Evolutionary conservation across 306 rosid species (phyloP).

Genomic region (Hippophae gyantsensis): DNA sequence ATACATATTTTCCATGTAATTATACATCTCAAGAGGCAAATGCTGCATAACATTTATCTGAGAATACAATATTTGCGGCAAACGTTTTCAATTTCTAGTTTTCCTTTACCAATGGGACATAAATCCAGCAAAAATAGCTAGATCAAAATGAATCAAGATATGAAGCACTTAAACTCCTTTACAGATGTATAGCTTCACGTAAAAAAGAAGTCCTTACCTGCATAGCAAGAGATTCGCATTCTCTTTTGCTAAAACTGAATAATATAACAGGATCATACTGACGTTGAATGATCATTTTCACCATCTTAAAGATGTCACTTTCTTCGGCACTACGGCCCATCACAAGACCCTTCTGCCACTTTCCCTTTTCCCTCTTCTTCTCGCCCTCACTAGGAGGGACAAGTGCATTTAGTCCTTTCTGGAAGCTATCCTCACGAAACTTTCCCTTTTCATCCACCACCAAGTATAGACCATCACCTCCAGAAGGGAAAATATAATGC

Average conservation of each 20-base stretch:
- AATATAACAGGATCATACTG: slow-evolving; percentile 92
- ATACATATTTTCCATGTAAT: too few relatives aligned
- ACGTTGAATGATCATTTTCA: slow-evolving; percentile 92
- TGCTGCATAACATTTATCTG: too few relatives aligned
- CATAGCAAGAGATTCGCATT: slow-evolving; percentile 91
- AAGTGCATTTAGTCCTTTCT: slow-evolving; percentile 68
- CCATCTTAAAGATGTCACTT: slow-evolving; percentile 93
- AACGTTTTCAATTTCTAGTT: background rate
- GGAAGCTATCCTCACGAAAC: slow-evolving; percentile 83
- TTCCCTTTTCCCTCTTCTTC: slow-evolving; percentile 52
- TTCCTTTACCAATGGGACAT: too few relatives aligned
- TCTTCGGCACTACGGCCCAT: slow-evolving; percentile 61
- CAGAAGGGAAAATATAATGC: slow-evolving; percentile 84
- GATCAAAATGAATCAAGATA: background rate
- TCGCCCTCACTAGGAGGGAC: slow-evolving; percentile 46
- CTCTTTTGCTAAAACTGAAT: slow-evolving; percentile 95
- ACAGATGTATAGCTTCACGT: slow-evolving; percentile 1
- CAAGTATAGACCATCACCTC: slow-evolving; percentile 73
- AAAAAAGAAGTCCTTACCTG: slow-evolving; percentile 46
- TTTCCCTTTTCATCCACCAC: slow-evolving; percentile 85
- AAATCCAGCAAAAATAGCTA: background rate
- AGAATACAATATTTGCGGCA: too few relatives aligned
- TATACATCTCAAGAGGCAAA: too few relatives aligned
- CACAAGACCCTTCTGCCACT: slow-evolving; percentile 66
- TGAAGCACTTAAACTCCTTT: background rate